phyloP scores from a whole-genome alignment of 2,329 filamentous ascomycete genomes.

The Alternaria gansuensis region DNA sequence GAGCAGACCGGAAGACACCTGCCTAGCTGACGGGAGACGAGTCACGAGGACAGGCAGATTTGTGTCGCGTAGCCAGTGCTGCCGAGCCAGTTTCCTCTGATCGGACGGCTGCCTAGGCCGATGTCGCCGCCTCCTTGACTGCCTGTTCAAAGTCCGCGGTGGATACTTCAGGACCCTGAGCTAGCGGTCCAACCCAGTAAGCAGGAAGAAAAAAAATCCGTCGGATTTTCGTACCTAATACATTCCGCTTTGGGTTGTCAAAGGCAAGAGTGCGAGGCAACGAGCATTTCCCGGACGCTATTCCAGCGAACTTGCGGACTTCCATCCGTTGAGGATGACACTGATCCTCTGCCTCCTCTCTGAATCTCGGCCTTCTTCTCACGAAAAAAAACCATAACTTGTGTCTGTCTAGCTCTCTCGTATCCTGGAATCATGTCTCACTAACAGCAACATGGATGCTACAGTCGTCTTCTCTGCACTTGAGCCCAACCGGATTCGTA shows the following conservation, averaged over 20 bases:
- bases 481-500: too few relatives aligned
- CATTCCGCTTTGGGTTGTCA: slow-evolving; percentile 20
- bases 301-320: not conserved
- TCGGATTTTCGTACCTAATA: slow-evolving; percentile 31
- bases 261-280: slow-evolving; percentile 27
- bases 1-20: slow-evolving; percentile 39
- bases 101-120: slow-evolving; percentile 34
- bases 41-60: slow-evolving; percentile 48
- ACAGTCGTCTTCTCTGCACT: not conserved
- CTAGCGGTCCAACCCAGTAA: slow-evolving; percentile 25
- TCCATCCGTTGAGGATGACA: not conserved
- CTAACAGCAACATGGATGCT: too few relatives aligned
- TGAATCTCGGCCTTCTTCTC: not conserved
- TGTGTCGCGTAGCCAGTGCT: slow-evolving; percentile 29
- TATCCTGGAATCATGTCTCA: too few relatives aligned
- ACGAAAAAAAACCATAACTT: not conserved
- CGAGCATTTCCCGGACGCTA: slow-evolving; percentile 18
- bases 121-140: slow-evolving; percentile 49
- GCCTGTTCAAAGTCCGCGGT: slow-evolving; percentile 25
- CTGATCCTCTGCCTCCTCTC: not conserved
- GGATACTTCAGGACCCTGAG: slow-evolving; percentile 41
- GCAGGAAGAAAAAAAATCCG: slow-evolving; percentile 13
- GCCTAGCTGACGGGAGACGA: slow-evolving; percentile 39
- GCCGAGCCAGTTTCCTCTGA: slow-evolving; percentile 19
- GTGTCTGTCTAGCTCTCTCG: too few relatives aligned